These are phyloP conservation scores for Aphanocladium album DNA, from an alignment of 2,329 filamentous ascomycete genomes.

Conservation along the genomic window DNA sequence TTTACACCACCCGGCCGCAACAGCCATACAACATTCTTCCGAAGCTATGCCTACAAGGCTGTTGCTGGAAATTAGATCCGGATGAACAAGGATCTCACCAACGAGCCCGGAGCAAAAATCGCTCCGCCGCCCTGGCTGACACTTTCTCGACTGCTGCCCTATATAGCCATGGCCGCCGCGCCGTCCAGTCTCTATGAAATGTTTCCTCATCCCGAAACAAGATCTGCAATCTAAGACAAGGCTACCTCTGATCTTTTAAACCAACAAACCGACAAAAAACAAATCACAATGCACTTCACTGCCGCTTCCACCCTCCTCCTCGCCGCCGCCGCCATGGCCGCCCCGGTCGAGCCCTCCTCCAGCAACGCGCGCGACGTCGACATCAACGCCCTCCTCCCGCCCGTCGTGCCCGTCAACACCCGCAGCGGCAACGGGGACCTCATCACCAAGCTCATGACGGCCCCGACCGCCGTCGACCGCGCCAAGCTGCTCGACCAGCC, in stretches of 20 bases:
- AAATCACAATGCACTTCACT: conserved; percentile 14
- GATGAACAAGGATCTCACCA: background rate
- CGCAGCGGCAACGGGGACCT: conserved; percentile 22
- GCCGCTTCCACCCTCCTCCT: conserved; percentile 14
- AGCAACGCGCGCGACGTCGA: background rate
- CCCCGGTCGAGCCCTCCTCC: conserved; percentile 1
- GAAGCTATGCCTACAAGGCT: conserved; percentile 2
- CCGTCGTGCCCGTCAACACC: conserved; percentile 25
- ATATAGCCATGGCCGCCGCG: background rate
- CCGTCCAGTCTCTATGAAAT: background rate
- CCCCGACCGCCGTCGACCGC: conserved; percentile 28
- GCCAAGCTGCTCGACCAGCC: conserved; percentile 27
- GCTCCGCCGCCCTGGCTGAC: background rate
- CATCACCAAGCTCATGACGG: conserved; percentile 25
- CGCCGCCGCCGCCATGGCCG: conserved; percentile 15
- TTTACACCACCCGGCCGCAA: background rate
- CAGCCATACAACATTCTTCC: too few relatives aligned
- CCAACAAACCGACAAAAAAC: background rate
- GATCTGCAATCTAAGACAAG: background rate
- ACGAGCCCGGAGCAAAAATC: background rate
- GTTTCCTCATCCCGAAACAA: conserved; percentile 3
- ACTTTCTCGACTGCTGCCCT: background rate
- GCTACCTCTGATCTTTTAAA: background rate
- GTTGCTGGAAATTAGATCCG: background rate
- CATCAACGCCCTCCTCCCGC: conserved; percentile 21